Percentiles rank a stretch among this genome's conserved stretches.
These are phyloP conservation scores for Aspergillus uvarum DNA, from an alignment of 2,329 filamentous ascomycete species.

Conservation along the genomic window DNA sequence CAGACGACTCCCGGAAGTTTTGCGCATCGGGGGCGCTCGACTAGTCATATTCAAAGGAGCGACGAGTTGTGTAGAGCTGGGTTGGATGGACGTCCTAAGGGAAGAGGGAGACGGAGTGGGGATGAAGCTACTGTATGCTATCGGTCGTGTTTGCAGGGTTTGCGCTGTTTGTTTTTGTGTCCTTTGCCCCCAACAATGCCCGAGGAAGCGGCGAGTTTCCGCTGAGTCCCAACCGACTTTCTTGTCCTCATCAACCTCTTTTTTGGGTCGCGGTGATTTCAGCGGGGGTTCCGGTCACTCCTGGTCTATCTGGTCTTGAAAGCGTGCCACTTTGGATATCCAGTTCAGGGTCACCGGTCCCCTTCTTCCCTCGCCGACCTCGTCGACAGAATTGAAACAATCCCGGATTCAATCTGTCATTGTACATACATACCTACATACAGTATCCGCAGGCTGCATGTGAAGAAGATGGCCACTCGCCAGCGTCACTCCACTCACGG, in stretches of 20 bases:
- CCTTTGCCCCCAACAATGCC: slow-evolving; percentile 22
- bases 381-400: neutral
- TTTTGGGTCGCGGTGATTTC: neutral
- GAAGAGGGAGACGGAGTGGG: neutral
- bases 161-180: slow-evolving; percentile 6
- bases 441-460: slow-evolving; percentile 13
- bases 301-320: neutral
- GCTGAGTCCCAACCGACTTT: slow-evolving; percentile 5
- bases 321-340: neutral
- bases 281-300: neutral
- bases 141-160: slow-evolving; percentile 8
- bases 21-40: slow-evolving; percentile 16
- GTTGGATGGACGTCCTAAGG: neutral
- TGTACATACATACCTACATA: neutral
- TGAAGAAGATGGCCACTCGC: slow-evolving; percentile 31
- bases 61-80: neutral
- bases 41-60: slow-evolving; percentile 20
- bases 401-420: slow-evolving; percentile 3
- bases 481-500: slow-evolving; percentile 31
- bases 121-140: slow-evolving; percentile 2
- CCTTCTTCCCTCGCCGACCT: neutral
- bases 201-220: slow-evolving; percentile 2
- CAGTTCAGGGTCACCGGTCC: neutral
- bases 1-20: slow-evolving; percentile 49
- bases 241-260: neutral